Conservation (phyloP, 345 rosid species). For the Moricandia arvensis region DNA sequence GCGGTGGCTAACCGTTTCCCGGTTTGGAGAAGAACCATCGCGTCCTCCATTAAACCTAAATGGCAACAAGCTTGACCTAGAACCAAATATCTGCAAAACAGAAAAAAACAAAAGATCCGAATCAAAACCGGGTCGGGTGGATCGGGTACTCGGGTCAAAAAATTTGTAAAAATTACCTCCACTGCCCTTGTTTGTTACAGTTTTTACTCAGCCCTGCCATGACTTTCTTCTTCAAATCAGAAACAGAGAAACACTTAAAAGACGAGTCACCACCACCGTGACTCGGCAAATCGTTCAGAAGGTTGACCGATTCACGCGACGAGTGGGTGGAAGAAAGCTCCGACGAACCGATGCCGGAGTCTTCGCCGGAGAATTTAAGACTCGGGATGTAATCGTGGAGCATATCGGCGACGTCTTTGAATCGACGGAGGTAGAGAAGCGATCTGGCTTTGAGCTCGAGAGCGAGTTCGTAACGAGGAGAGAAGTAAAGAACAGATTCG, state of each 20-base stretch:
- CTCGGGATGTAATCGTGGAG: slow-evolving; percentile 65
- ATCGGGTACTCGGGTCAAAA: neutral
- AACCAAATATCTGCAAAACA: slow-evolving; percentile 64
- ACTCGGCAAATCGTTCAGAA: slow-evolving; percentile 49
- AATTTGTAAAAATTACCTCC: slow-evolving; percentile 60
- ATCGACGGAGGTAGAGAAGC: slow-evolving; percentile 38
- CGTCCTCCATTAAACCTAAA: slow-evolving; percentile 95
- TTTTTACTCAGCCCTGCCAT: slow-evolving; percentile 78
- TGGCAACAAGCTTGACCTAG: slow-evolving; percentile 96
- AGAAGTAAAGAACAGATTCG: slow-evolving; percentile 63
- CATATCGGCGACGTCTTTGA: slow-evolving; percentile 42
- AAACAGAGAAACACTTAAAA: slow-evolving; percentile 83
- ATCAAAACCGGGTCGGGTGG: slow-evolving; percentile 28
- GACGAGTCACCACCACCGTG: slow-evolving; percentile 46
- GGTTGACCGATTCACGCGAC: slow-evolving; percentile 50
- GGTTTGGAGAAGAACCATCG: slow-evolving; percentile 93
- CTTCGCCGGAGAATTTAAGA: slow-evolving; percentile 31
- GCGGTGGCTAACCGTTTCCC: slow-evolving; percentile 94
- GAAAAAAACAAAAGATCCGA: slow-evolving; percentile 14
- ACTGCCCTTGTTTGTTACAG: slow-evolving; percentile 76
- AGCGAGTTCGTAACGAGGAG: slow-evolving; percentile 59
- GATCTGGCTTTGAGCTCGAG: slow-evolving; percentile 49
- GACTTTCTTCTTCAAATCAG: slow-evolving; percentile 91
- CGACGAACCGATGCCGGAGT: slow-evolving; percentile 31
- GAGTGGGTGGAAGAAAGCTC: slow-evolving; percentile 33